Percentiles rank a stretch among this genome's conserved stretches.
These are phyloP conservation scores for Pulveroboletus sp. DNA, from an alignment of 768 basidiomycete species.

Conservation along the genomic window DNA sequence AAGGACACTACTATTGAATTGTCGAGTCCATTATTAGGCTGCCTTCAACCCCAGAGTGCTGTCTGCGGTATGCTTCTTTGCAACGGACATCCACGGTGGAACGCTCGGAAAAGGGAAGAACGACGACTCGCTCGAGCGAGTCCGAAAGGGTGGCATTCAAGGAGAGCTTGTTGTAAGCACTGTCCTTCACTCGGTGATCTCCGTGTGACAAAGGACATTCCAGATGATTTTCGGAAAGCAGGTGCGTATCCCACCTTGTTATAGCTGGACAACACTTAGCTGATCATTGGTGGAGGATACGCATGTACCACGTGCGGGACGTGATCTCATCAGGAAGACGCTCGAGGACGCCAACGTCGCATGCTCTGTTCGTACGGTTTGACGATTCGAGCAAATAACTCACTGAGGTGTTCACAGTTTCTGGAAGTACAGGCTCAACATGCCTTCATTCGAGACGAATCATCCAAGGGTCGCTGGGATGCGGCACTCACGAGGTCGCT, in stretches of 20 bases:
- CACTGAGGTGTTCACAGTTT: constrained; percentile 48
- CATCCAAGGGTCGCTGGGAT: constrained; percentile 93
- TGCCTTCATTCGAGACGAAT: constrained; percentile 91
- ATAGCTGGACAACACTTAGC: not conserved
- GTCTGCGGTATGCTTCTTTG: constrained; percentile 90
- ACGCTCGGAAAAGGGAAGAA: constrained; percentile 80
- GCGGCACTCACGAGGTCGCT: constrained; percentile 80
- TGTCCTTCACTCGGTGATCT: not conserved
- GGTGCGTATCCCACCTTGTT: constrained; percentile 35
- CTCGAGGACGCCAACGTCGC: constrained; percentile 78
- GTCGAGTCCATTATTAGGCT: constrained; percentile 44
- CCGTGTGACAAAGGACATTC: not conserved
- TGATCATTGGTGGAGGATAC: constrained; percentile 59
- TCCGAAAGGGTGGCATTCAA: constrained; percentile 75
- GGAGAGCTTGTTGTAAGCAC: constrained; percentile 76
- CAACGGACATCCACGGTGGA: constrained; percentile 87
- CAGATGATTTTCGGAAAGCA: constrained; percentile 97
- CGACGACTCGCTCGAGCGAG: constrained; percentile 76
- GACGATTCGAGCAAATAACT: constrained; percentile 1
- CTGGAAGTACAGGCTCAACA: constrained; percentile 97
- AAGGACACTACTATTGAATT: not conserved
- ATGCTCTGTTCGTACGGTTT: constrained; percentile 53
- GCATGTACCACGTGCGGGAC: constrained; percentile 83
- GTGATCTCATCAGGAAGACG: constrained; percentile 77
- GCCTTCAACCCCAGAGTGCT: constrained; percentile 84